phyloP scores from a whole-genome alignment of 306 rosid species.

The Sindora glabra region DNA sequence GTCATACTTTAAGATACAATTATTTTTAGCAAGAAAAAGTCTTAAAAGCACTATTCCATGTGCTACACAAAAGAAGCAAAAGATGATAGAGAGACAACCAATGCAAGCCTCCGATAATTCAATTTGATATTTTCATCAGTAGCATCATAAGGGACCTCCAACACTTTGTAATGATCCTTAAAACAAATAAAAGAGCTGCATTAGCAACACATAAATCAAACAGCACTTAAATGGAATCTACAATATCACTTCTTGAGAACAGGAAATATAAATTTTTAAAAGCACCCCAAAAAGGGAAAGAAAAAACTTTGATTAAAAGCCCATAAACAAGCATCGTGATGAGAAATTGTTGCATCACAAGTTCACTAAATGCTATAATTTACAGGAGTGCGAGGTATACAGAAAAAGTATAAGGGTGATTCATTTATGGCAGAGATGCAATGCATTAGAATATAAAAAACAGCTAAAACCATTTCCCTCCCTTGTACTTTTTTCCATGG shows the following conservation, averaged over 20 bases:
- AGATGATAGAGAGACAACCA: constrained; percentile 63
- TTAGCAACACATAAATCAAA: constrained; percentile 10
- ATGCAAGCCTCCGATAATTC: constrained; percentile 63
- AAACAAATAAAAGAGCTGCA: constrained; percentile 10
- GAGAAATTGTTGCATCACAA: no score
- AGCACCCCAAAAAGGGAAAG: no score
- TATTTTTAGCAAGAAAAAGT: neutral
- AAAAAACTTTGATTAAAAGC: neutral
- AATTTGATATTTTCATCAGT: constrained; percentile 58
- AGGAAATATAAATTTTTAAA: neutral
- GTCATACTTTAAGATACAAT: constrained; percentile 1
- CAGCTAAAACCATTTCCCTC: no score
- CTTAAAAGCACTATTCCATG: neutral
- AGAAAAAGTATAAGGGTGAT: no score
- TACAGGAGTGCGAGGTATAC: no score
- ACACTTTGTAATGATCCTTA: constrained; percentile 61
- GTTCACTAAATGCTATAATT: neutral
- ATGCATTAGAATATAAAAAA: no score
- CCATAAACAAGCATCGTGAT: neutral
- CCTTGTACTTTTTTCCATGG: no score
- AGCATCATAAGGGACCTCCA: constrained; percentile 77
- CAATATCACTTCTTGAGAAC: neutral
- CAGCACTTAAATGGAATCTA: neutral
- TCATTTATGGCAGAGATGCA: no score
- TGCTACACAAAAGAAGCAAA: constrained; percentile 5